Evolutionary conservation across 805 yeast species (phyloP), one percentile per base, ranked within the genome.

Genomic region (Diddensiella transvaalensis): DNA sequence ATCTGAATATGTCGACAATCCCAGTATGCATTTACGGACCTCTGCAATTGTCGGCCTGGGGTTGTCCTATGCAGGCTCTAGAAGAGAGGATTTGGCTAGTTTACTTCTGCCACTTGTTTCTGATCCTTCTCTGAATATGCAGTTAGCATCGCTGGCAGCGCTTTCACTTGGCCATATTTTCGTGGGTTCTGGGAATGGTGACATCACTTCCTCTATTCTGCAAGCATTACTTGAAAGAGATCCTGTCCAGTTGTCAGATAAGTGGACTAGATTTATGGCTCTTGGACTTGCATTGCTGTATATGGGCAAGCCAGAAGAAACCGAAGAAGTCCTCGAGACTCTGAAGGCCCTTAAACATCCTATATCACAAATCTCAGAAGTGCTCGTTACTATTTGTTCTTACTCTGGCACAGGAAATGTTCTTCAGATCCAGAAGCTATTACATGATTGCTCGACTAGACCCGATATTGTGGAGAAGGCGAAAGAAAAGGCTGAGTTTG

Each of bases 361-460:
- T 36, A 83, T 93, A 62, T 82, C 93, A 22, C 83, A 86, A 58
- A 85, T 95, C 40, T 79, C 90, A 63, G 93, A 87, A 67, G 93
- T 89, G 13, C 75, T 93, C 61, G 89, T 95, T 29, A 88, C 85
- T 53, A 85, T 90, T 46, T 87, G 97, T 71, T 95, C 98, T 3
- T 90, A 85, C 70, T 95, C 96, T 8, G 99, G 98, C 54, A 88
- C 98, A 35, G 99, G 99, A 58, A 93, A 93, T 65, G 99, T 93
- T 26, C 77, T 93, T 53, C 93, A 90, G 71, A 86, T 93, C 53
- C 99, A 93, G 72, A 82, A 87, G 33, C 75, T 93, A 62, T 77
- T 91, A 60, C 95, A 88, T 60, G 88, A 89, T 77, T 80, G 93
- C 63, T 85, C 95, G 4, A 64, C 64, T 39, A 78, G 79, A 40